Percentiles rank a stretch among this genome's conserved stretches.
Evolutionary conservation across 306 rosid genomes (phyloP).

Genomic region (Albizia julibrissin): DNA sequence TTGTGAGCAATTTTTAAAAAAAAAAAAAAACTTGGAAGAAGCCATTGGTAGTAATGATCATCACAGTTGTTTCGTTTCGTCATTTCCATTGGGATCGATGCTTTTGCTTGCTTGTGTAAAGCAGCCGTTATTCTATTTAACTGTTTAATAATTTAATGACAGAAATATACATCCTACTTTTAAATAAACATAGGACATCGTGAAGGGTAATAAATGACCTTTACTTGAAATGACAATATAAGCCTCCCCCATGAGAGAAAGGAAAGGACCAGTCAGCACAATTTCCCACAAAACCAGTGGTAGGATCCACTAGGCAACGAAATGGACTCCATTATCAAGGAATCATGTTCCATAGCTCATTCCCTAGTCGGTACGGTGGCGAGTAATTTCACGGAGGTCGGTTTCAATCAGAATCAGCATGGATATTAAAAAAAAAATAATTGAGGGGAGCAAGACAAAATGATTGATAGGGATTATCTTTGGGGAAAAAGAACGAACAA

Average conservation of each 20-base stretch:
- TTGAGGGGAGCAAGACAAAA: background rate
- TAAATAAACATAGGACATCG: background rate
- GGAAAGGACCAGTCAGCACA: conserved; percentile 36
- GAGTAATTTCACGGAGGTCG: conserved; percentile 28
- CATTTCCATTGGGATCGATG: conserved; percentile 56
- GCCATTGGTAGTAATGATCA: background rate
- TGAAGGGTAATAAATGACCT: background rate
- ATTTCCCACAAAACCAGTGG: conserved; percentile 42
- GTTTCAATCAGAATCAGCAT: background rate
- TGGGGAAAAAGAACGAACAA: conserved; percentile 33
- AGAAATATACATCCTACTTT: background rate
- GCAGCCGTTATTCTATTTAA: conserved; percentile 34
- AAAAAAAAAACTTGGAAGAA: background rate
- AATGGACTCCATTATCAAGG: conserved; percentile 49
- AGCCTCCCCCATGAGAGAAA: conserved; percentile 24
- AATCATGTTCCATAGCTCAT: conserved; percentile 6
- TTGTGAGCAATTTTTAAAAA: background rate
- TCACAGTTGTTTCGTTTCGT: background rate
- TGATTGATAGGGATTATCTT: background rate
- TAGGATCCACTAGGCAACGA: conserved; percentile 29
- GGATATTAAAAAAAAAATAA: background rate
- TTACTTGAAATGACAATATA: conserved; percentile 29
- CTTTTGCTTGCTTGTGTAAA: background rate
- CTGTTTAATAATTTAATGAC: background rate
- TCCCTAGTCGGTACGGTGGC: conserved; percentile 7